Evolutionary conservation across 2,329 filamentous ascomycete genomes (phyloP).

Genomic region (Aspergillus awamori): DNA sequence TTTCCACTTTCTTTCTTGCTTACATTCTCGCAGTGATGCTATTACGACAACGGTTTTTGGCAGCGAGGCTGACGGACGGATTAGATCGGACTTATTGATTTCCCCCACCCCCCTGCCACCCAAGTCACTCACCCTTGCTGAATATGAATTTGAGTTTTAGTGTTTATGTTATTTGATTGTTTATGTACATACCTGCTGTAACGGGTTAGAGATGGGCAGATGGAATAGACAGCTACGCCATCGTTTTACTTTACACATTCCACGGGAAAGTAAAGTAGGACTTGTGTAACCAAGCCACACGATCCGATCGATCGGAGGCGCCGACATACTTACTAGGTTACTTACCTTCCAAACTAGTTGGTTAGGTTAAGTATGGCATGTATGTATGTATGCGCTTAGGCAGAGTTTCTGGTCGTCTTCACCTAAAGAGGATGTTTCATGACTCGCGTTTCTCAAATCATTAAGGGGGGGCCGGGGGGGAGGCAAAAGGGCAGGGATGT

Average conservation of each 20-base stretch:
- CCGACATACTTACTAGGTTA: too few species aligned
- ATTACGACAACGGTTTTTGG: constrained; percentile 15
- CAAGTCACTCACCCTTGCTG: too few species aligned
- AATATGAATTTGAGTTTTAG: background rate
- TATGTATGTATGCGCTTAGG: too few species aligned
- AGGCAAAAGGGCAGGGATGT: background rate
- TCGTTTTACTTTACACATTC: too few species aligned
- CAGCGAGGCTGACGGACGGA: constrained; percentile 6
- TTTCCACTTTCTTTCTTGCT: too few species aligned
- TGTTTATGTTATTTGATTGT: background rate
- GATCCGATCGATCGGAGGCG: background rate
- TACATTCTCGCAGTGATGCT: too few species aligned
- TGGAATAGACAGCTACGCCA: background rate
- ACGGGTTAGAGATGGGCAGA: too few species aligned
- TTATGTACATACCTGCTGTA: too few species aligned
- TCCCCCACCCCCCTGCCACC: background rate
- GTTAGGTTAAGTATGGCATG: too few species aligned
- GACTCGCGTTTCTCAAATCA: constrained; percentile 6
- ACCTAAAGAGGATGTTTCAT: background rate
- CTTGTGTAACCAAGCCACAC: too few species aligned
- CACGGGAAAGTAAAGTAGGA: too few species aligned
- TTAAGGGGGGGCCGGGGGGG: background rate
- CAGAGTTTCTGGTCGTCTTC: background rate
- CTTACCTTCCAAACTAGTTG: too few species aligned
- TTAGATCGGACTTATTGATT: background rate